Conservation (phyloP, 352 stramenopile genomes). For the Globisporangium perplexum region DNA sequence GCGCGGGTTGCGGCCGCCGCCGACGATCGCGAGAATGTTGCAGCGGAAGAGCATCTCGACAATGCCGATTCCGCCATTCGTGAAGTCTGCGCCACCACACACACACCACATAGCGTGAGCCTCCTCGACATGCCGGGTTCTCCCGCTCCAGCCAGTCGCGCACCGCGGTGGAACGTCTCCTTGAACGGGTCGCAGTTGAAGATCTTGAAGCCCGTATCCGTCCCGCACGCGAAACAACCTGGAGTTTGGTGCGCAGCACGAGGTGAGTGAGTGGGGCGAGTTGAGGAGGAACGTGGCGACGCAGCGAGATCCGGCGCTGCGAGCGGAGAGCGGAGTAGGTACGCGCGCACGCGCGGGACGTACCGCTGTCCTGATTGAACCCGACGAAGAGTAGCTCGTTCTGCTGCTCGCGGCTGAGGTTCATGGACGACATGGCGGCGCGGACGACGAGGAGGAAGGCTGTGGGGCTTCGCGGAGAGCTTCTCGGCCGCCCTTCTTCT, state of each 20-base stretch:
- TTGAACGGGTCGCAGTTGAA: conserved; percentile 98
- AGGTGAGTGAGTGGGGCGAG: background rate
- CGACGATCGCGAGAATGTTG: conserved; percentile 96
- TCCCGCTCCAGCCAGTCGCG: background rate
- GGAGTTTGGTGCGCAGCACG: background rate
- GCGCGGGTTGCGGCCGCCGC: conserved; percentile 86
- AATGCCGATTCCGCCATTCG: conserved; percentile 94
- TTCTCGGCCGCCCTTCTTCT: background rate
- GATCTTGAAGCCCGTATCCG: conserved; percentile 96
- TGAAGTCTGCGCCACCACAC: conserved; percentile 67
- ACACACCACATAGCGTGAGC: background rate
- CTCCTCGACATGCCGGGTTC: background rate
- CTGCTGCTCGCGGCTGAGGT: conserved; percentile 84
- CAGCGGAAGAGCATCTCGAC: conserved; percentile 99
- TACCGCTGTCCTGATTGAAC: conserved; percentile 94
- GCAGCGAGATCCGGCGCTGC: background rate
- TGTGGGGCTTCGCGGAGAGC: background rate
- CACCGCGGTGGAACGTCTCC: conserved; percentile 94
- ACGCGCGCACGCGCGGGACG: conserved; percentile 4
- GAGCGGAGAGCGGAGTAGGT: background rate
- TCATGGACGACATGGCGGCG: conserved; percentile 61
- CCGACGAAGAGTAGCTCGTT: conserved; percentile 93
- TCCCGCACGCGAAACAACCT: conserved; percentile 94
- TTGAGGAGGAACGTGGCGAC: background rate
- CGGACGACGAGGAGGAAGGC: no score